phyloP scores from a whole-genome alignment of 2,329 filamentous ascomycete genomes.

The Thelonectria olida region DNA sequence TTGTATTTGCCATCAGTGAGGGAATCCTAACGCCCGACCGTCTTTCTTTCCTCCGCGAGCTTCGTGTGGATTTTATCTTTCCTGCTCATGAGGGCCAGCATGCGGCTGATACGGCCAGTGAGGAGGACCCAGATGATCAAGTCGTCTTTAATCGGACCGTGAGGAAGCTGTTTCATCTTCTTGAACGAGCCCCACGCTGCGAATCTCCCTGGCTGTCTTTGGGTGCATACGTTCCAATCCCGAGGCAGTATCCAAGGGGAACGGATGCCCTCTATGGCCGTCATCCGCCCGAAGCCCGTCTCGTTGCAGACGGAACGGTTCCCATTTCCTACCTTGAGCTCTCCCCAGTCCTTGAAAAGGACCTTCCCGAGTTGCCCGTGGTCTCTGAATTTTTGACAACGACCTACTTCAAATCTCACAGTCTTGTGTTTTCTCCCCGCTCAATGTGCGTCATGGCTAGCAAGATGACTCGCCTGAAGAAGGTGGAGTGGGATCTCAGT shows the following conservation, averaged over 20 bases:
- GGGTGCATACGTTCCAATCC: neutral
- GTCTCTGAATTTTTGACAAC: neutral
- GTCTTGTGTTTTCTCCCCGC: neutral
- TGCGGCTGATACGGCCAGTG: neutral
- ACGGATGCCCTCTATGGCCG: neutral
- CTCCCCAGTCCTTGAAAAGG: neutral
- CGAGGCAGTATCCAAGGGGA: too few species aligned
- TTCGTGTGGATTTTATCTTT: neutral
- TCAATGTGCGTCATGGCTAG: constrained; percentile 2
- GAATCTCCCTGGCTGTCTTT: neutral
- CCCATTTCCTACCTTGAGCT: neutral
- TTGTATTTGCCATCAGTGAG: neutral
- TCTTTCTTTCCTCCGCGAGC: neutral
- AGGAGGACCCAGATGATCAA: neutral
- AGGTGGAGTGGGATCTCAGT: neutral
- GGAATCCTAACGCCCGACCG: neutral
- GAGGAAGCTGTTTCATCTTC: neutral
- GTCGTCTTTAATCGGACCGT: neutral
- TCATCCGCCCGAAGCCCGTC: neutral
- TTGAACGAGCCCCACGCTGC: neutral
- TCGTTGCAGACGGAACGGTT: neutral
- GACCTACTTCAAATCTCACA: neutral
- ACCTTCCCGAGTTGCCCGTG: constrained; percentile 11
- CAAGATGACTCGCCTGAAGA: constrained; percentile 9
- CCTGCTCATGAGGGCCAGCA: neutral